Percentiles rank a stretch among this genome's conserved stretches.
These are phyloP conservation scores for Mucor indicus DNA, from an alignment of 371 early-diverging fungal genomes.

Conservation along the genomic window DNA sequence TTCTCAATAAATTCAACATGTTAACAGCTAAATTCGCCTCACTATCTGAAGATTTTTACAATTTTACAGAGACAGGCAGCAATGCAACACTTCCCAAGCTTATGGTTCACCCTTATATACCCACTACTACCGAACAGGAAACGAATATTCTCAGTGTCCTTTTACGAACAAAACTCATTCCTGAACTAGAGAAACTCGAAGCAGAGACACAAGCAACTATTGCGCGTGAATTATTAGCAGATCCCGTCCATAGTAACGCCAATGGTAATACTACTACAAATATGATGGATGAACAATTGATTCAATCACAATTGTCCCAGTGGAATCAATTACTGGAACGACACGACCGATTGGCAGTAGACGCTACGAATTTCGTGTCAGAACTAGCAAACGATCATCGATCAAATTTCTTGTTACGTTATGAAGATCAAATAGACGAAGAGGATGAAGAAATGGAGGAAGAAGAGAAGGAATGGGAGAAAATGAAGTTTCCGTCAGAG, in stretches of 20 bases:
- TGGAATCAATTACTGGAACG: conserved; percentile 33
- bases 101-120: conserved; percentile 59
- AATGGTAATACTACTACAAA: conserved; percentile 1
- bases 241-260: background rate
- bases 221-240: conserved; percentile 29
- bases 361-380: conserved; percentile 28
- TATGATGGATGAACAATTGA: conserved; percentile 35
- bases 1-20: conserved; percentile 69
- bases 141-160: conserved; percentile 58
- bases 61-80: conserved; percentile 37
- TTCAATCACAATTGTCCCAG: conserved; percentile 26
- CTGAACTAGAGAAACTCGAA: conserved; percentile 61
- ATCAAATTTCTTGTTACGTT: conserved; percentile 30
- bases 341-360: conserved; percentile 41
- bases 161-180: conserved; percentile 63
- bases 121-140: conserved; percentile 56
- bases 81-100: conserved; percentile 49
- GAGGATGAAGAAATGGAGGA: conserved; percentile 18
- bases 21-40: conserved; percentile 59
- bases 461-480: conserved; percentile 38
- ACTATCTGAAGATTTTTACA: conserved; percentile 49
- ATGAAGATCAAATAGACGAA: conserved; percentile 29
- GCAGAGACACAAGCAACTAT: conserved; percentile 51
- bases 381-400: conserved; percentile 33
- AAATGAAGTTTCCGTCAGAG: conserved; percentile 39